Base-by-base conservation (phyloP, 2,329 filamentous ascomycete genomes). In the Spiromastix sp. region DNA sequence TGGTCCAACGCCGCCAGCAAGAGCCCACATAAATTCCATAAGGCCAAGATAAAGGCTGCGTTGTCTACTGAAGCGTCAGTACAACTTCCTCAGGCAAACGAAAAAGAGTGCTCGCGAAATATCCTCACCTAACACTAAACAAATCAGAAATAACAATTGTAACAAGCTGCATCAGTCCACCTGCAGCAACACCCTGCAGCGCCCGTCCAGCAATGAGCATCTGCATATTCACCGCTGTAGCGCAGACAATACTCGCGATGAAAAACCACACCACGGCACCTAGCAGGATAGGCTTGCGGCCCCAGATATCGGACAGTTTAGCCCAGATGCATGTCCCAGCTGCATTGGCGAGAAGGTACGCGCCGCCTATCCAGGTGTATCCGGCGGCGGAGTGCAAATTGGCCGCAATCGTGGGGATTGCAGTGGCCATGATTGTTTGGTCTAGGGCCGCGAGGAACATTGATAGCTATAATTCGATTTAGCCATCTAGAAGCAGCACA, bases 351-450 rank as follows among this genome's bases (percentile, higher is more conserved):
- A 87, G 71, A 3, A 85, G 64, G 54, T 81, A 87, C 0, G 81
- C 74, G 18, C 72, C 77, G 1, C 81, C 82, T 41, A 89, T 81
- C 84, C 82, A 87, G 10, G 77, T 76, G 57, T 85, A 87, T 16
- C 81, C 81, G 11, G 72, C 64, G 3, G 74, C 74, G 4, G 80
- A 81, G 29, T 75, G 51, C 41, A 87, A 72, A 40, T 81, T 67
- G 21, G 67, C 61, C 11, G 66, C 63, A 34, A 79, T 78, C 1
- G 72, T 76, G 0, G 75, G 74, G 0, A 78, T 57, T 2, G 74
- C 72, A 3, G 75, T 78, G 0, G 74, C 72, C 35, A 79, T 64
- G 43, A 78, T 78, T 0, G 74, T 76, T 38, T 56, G 51, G 33
- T 63, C 58, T 3, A 63, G 46, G 1, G 60, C 57, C 3, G 59